phyloP scores from a whole-genome alignment of 192 early-diverging fungal genomes.

The Chytriomyces confervae region DNA sequence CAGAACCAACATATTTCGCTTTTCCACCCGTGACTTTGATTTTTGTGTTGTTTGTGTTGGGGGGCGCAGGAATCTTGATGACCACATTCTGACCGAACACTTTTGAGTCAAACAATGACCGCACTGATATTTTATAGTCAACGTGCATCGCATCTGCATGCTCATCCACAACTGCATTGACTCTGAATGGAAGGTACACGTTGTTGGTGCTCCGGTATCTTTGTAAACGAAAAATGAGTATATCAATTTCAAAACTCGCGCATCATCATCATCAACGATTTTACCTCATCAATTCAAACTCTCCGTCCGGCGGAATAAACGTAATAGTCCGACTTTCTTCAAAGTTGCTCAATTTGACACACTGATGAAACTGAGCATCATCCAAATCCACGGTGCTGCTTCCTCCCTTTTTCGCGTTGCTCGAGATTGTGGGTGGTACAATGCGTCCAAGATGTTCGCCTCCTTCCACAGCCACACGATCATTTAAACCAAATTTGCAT shows the following conservation, averaged over 20 bases:
- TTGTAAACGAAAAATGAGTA: not conserved
- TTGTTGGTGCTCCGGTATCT: conserved; percentile 94
- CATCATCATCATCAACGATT: not conserved
- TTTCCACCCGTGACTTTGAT: conserved; percentile 82
- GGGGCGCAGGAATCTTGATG: conserved; percentile 88
- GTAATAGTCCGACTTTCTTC: conserved; percentile 92
- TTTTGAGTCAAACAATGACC: conserved; percentile 88
- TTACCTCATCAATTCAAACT: conserved; percentile 91
- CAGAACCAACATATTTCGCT: conserved; percentile 93
- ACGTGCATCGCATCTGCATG: conserved; percentile 72
- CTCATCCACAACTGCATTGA: conserved; percentile 91
- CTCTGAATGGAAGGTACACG: conserved; percentile 93
- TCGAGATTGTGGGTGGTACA: conserved; percentile 26
- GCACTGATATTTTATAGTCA: conserved; percentile 89
- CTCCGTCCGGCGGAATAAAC: conserved; percentile 97
- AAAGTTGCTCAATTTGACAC: conserved; percentile 91
- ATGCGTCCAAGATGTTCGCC: conserved; percentile 43
- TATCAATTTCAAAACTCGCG: too few species aligned
- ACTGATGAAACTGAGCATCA: conserved; percentile 98
- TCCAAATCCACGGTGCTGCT: conserved; percentile 81
- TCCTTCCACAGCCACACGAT: conserved; percentile 87
- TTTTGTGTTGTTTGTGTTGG: conserved; percentile 83
- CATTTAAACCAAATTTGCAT: conserved; percentile 97
- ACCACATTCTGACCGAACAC: conserved; percentile 89
- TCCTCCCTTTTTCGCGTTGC: conserved; percentile 24